Percentiles rank a stretch among this genome's conserved stretches.
Conservation (phyloP, 2,329 filamentous ascomycete species). For the Nemania sp. region DNA sequence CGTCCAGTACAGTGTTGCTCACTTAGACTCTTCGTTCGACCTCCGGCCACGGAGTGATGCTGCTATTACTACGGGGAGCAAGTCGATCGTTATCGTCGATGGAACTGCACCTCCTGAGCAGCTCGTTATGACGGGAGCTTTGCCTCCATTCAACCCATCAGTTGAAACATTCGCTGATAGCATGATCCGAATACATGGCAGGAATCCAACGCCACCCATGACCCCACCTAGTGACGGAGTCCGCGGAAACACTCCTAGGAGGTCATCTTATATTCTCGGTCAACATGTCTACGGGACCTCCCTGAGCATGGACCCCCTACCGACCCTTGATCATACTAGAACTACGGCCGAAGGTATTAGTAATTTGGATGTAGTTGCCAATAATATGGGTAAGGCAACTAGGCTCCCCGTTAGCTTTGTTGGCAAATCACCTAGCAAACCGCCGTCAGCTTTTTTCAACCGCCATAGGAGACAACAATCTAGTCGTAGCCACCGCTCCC, state of each 20-base stretch:
- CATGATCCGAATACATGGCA: slow-evolving; percentile 59
- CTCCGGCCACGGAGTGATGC: slow-evolving; percentile 62
- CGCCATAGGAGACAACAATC: slow-evolving; percentile 62
- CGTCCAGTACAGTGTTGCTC: slow-evolving; percentile 58
- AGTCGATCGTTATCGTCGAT: slow-evolving; percentile 90
- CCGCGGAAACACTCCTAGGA: slow-evolving; percentile 59
- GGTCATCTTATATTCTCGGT: slow-evolving; percentile 67
- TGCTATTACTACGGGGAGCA: slow-evolving; percentile 81
- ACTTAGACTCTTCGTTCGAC: slow-evolving; percentile 59
- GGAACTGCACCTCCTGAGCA: slow-evolving; percentile 66
- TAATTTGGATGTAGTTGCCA: slow-evolving; percentile 46
- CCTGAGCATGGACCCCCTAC: slow-evolving; percentile 56
- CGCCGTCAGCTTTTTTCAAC: slow-evolving; percentile 51
- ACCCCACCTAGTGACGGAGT: slow-evolving; percentile 65
- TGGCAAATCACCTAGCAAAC: slow-evolving; percentile 50
- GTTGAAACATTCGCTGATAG: slow-evolving; percentile 66
- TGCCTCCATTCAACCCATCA: slow-evolving; percentile 59
- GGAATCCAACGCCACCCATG: slow-evolving; percentile 70
- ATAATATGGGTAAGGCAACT: slow-evolving; percentile 52
- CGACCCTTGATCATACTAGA: slow-evolving; percentile 56
- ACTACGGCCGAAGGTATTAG: slow-evolving; percentile 49
- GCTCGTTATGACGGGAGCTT: slow-evolving; percentile 64
- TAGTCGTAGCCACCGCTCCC: slow-evolving; percentile 62
- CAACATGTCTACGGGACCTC: slow-evolving; percentile 57
- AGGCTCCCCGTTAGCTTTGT: slow-evolving; percentile 48